Conservation (phyloP, 2,329 filamentous ascomycete species). For the Decorospora gaudefroyi region DNA sequence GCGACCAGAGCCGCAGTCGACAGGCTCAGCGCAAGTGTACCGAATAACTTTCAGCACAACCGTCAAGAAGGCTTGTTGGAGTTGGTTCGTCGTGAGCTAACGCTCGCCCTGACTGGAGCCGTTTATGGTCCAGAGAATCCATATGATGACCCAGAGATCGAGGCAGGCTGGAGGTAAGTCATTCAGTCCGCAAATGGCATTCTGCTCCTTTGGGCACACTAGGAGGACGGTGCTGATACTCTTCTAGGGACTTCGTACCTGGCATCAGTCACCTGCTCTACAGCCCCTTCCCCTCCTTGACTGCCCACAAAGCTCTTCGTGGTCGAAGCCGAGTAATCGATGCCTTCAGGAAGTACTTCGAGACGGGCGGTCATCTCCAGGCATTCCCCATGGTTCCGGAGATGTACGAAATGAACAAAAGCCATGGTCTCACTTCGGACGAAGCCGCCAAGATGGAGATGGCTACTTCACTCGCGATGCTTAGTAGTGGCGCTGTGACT, state of each 20-base stretch:
- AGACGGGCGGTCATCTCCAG: conserved; percentile 45
- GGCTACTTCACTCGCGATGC: conserved; percentile 48
- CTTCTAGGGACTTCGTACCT: conserved; percentile 29
- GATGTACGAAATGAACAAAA: conserved; percentile 43
- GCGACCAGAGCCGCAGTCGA: conserved; percentile 47
- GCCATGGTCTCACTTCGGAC: conserved; percentile 38
- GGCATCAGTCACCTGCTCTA: conserved; percentile 34
- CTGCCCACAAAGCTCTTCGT: conserved; percentile 39
- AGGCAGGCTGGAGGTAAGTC: conserved; percentile 46
- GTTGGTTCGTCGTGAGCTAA: conserved; percentile 42
- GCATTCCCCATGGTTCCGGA: conserved; percentile 47
- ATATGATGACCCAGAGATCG: conserved; percentile 44
- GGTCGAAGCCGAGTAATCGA: conserved; percentile 44
- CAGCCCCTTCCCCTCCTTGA: conserved; percentile 31
- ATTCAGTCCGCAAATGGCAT: neutral
- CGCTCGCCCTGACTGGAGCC: conserved; percentile 47
- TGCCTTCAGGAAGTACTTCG: conserved; percentile 50
- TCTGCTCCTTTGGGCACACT: conserved; percentile 3
- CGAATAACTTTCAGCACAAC: conserved; percentile 13
- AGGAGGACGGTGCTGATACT: conserved; percentile 1
- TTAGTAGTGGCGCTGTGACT: conserved; percentile 50
- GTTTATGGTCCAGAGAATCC: conserved; percentile 53
- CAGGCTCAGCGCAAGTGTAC: conserved; percentile 34
- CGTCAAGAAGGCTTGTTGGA: conserved; percentile 17
- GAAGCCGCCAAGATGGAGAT: conserved; percentile 53